Conservation (phyloP, 2,329 filamentous ascomycete species). For the Chrysosporium keratinophilum region DNA sequence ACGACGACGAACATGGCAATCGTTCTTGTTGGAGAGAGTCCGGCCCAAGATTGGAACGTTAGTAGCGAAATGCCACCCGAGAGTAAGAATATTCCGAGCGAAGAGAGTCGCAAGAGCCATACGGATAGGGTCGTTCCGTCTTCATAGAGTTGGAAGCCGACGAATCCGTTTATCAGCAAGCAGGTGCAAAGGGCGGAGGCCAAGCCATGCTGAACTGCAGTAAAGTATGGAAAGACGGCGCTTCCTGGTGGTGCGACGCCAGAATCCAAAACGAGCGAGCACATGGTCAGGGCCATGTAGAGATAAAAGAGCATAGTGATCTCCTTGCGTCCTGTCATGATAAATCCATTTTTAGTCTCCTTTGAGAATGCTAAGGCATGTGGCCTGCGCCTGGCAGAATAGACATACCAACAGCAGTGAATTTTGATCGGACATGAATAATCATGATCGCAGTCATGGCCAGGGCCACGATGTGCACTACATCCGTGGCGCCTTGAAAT, state of each 20-base stretch:
- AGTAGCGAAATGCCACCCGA: slow-evolving; percentile 78
- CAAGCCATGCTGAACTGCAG: slow-evolving; percentile 74
- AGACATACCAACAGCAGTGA: slow-evolving; percentile 81
- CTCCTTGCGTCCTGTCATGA: slow-evolving; percentile 50
- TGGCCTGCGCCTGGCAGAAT: neutral
- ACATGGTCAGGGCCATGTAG: slow-evolving; percentile 80
- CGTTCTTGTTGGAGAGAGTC: slow-evolving; percentile 74
- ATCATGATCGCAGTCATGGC: slow-evolving; percentile 97
- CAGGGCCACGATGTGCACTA: slow-evolving; percentile 83
- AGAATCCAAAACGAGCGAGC: slow-evolving; percentile 82
- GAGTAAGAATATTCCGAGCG: slow-evolving; percentile 70
- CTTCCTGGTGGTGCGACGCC: slow-evolving; percentile 81
- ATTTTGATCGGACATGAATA: slow-evolving; percentile 90
- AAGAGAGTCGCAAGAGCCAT: slow-evolving; percentile 77
- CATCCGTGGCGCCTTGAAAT: slow-evolving; percentile 82
- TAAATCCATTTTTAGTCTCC: slow-evolving; percentile 6
- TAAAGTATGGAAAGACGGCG: slow-evolving; percentile 78
- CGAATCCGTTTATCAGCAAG: slow-evolving; percentile 91
- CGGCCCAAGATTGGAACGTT: slow-evolving; percentile 87
- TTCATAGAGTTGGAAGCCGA: slow-evolving; percentile 96
- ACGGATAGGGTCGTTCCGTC: slow-evolving; percentile 88
- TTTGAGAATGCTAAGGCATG: neutral
- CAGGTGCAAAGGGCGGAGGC: slow-evolving; percentile 77
- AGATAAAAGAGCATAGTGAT: slow-evolving; percentile 92
- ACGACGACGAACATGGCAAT: slow-evolving; percentile 82